Evolutionary conservation across 2,329 filamentous ascomycete species (phyloP).

Genomic region (Colletotrichum eleusines): DNA sequence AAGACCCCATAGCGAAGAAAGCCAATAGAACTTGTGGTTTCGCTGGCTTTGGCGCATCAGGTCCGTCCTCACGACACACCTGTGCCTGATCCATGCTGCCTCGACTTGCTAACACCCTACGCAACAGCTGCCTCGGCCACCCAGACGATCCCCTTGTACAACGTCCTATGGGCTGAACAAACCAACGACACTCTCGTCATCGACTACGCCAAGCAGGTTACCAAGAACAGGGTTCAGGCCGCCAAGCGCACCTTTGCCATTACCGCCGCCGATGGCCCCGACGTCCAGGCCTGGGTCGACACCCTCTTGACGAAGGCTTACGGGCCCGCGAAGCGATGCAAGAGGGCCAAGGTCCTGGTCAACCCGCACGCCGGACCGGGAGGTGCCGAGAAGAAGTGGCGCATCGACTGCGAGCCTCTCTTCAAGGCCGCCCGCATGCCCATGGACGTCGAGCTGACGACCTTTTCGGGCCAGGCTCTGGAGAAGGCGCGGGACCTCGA

Average conservation of each 20-base stretch:
- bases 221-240: constrained; percentile 71
- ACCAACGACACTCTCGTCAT: constrained; percentile 73
- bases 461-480: constrained; percentile 79
- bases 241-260: constrained; percentile 69
- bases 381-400: constrained; percentile 78
- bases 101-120: constrained; percentile 11
- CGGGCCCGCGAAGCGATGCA: constrained; percentile 72
- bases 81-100: neutral
- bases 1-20: constrained; percentile 36
- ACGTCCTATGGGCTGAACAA: constrained; percentile 85
- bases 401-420: constrained; percentile 81
- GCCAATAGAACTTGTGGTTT: constrained; percentile 42
- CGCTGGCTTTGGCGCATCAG: constrained; percentile 37
- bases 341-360: constrained; percentile 87
- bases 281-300: constrained; percentile 71
- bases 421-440: constrained; percentile 84
- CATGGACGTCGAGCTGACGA: constrained; percentile 80
- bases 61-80: constrained; percentile 7
- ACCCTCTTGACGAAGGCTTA: constrained; percentile 79
- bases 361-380: constrained; percentile 94
- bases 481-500: constrained; percentile 82
- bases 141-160: constrained; percentile 77
- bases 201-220: constrained; percentile 74
- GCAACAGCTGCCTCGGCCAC: constrained; percentile 34
- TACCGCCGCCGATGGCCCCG: constrained; percentile 53